Base-by-base conservation (phyloP, 495 filamentous ascomycete genomes). In the Parmelia sp. region DNA sequence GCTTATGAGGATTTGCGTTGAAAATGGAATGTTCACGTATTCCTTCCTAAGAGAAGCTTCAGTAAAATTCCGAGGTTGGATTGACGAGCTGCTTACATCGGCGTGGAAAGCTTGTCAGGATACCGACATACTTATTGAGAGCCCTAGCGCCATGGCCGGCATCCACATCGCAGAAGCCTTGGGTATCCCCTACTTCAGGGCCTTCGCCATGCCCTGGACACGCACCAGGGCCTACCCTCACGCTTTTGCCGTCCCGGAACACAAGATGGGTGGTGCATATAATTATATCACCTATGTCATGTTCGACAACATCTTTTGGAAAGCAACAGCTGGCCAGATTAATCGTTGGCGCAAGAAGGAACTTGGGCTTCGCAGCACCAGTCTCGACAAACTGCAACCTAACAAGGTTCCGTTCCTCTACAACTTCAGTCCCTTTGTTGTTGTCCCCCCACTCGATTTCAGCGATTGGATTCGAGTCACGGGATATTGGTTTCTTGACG, bases 171-270 rank as follows among this genome's bases (percentile, higher is more conserved):
- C 94, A n/a, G 95, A 98, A 76, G 92, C 92, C 10, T 81, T 98
- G 8, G 81, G 83, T 39, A 95, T 98, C 58, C 94, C 94, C 9
- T 98, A 98, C 71, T 97, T 97, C 80, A 86, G 94, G 65, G 95
- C 92, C 0, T 98, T 98, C 74, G 94, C 93, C 23, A 98, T 98
- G 94, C 95, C 94, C 19, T 98, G 94, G 94, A 93, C 95, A 0
- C 86, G 92, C 53, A 98, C 94, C 29, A 81, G 95, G 58, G 90
- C 95, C 5, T 98, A 98, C 70, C 94, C 94, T 17, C 94, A 98
- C 77, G 95, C 94, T 9, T 98, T 98, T 77, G 88, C 91, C n/a
- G 91, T 96, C 42, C 91, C 91, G 15, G 89, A 92, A 60, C 86
- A 90, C 68, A 96, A 94, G 74, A 90, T 96, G 87, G 94, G 94